Conservation (phyloP, 2,329 filamentous ascomycete genomes). For the Botrytis medusae region DNA sequence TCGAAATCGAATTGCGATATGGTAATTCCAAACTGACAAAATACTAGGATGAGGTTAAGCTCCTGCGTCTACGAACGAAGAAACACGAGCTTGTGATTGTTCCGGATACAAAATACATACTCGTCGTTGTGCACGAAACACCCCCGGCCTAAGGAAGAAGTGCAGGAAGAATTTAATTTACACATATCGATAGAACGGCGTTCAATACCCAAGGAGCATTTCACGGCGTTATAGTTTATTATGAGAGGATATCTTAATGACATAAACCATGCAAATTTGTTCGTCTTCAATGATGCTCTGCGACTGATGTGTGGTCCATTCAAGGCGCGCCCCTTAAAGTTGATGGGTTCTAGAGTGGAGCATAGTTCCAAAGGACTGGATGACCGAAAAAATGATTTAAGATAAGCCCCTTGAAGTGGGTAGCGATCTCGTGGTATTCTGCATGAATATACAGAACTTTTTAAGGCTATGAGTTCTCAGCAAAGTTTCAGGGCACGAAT, state of each 20-base stretch:
- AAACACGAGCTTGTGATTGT: constrained; percentile 84
- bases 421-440: not conserved
- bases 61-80: constrained; percentile 76
- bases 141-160: constrained; percentile 55
- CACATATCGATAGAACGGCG: constrained; percentile 15
- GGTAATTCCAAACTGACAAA: constrained; percentile 20
- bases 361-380: not conserved
- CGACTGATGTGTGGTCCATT: not conserved
- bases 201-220: constrained; percentile 22
- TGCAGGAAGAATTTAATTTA: not conserved
- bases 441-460: not conserved
- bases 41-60: constrained; percentile 68
- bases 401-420: not conserved
- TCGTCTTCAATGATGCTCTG: not conserved
- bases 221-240: constrained; percentile 15
- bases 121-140: constrained; percentile 81
- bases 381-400: not conserved
- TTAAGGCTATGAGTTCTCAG: not conserved
- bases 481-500: not conserved
- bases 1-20: not conserved
- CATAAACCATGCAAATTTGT: constrained; percentile 5
- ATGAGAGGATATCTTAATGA: not conserved
- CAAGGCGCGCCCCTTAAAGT: not conserved
- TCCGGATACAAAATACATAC: constrained; percentile 74
- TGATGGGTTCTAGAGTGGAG: not conserved